Evolutionary conservation across 352 stramenopile genomes (phyloP).

Genomic region (Phytophthora kernoviae): DNA sequence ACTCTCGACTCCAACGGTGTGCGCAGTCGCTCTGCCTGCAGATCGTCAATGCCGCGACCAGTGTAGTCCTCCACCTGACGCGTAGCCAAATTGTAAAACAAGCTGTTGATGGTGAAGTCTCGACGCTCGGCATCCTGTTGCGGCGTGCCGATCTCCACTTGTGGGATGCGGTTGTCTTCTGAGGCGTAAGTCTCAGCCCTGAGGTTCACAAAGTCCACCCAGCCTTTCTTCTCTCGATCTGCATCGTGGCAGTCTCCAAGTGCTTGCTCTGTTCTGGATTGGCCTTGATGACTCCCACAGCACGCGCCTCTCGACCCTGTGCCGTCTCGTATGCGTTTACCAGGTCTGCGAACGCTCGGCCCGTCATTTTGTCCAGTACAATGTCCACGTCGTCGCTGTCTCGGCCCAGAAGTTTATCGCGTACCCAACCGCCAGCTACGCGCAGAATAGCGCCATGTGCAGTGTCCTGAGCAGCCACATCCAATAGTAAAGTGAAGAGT

Average conservation of each 20-base stretch:
- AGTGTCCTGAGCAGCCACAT: conserved; percentile 59
- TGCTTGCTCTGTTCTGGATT: conserved; percentile 97
- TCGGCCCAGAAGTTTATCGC: conserved; percentile 94
- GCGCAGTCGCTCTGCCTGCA: conserved; percentile 88
- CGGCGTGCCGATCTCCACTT: conserved; percentile 80
- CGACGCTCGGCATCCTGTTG: conserved; percentile 88
- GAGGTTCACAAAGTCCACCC: conserved; percentile 99
- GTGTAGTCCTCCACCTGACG: conserved; percentile 96
- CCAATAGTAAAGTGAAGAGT: conserved; percentile 68
- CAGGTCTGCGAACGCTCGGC: conserved; percentile 91
- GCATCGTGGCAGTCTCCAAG: conserved; percentile 98
- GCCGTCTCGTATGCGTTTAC: conserved; percentile 68
- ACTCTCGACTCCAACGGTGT: conserved; percentile 94
- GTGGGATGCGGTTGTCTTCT: conserved; percentile 71
- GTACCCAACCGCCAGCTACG: conserved; percentile 99
- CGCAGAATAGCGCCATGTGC: conserved; percentile 82
- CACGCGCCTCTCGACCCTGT: conserved; percentile 50
- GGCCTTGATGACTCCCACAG: conserved; percentile 77
- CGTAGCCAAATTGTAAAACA: conserved; percentile 99
- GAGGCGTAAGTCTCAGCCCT: conserved; percentile 95
- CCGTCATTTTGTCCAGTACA: conserved; percentile 96
- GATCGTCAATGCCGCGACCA: conserved; percentile 88
- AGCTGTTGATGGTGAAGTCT: conserved; percentile 99
- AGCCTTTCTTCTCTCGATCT: conserved; percentile 86
- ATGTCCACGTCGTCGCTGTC: conserved; percentile 97